phyloP scores from a whole-genome alignment of 805 yeast genomes.

The Candida saitoana region DNA sequence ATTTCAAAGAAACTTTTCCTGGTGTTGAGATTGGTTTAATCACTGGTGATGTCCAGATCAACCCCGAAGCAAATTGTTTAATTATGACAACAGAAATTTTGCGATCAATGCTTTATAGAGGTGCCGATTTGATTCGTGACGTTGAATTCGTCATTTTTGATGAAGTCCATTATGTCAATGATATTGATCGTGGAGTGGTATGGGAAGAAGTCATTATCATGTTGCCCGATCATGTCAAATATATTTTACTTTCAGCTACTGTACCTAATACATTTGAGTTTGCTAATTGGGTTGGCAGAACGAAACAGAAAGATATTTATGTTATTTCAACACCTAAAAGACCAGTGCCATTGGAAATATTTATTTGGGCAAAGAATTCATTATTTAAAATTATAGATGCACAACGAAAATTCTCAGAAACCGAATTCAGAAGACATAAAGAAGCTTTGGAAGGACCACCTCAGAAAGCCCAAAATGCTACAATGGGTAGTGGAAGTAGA shows the following conservation, averaged over 20 bases:
- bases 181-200: conserved; percentile 95
- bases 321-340: conserved; percentile 95
- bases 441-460: conserved; percentile 47
- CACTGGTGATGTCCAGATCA: conserved; percentile 97
- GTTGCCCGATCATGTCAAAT: conserved; percentile 95
- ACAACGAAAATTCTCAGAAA: conserved; percentile 62
- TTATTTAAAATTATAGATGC: conserved; percentile 72
- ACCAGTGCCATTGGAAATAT: conserved; percentile 92
- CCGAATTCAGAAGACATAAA: conserved; percentile 59
- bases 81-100: conserved; percentile 98
- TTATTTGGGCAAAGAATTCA: conserved; percentile 75
- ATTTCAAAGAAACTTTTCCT: conserved; percentile 72
- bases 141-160: conserved; percentile 97
- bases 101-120: conserved; percentile 91
- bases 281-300: conserved; percentile 98
- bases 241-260: conserved; percentile 88
- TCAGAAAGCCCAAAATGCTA: conserved; percentile 13
- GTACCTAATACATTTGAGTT: conserved; percentile 98
- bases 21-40: conserved; percentile 88
- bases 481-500: conserved; percentile 37
- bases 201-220: conserved; percentile 99
- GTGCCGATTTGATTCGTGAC: conserved; percentile 94
- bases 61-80: conserved; percentile 91
- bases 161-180: conserved; percentile 97
- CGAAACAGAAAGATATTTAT: conserved; percentile 91